Evolutionary conservation across 192 early-diverging fungal genomes (phyloP).

Genomic region (Bifiguratus adelaidae): DNA sequence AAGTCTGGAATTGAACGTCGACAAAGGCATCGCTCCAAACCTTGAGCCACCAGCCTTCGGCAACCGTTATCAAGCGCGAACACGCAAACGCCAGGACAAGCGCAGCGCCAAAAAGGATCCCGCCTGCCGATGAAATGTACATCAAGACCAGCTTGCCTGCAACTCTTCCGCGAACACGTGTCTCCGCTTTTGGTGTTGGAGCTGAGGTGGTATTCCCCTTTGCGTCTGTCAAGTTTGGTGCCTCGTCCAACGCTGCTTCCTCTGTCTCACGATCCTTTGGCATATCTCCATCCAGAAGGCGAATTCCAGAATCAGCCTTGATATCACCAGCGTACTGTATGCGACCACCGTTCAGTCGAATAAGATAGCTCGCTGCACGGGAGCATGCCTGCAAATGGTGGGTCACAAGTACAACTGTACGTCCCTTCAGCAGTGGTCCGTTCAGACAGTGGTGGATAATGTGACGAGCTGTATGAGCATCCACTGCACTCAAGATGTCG

Average conservation of each 20-base stretch:
- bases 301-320: too few species aligned
- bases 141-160: constrained; percentile 56
- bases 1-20: too few species aligned
- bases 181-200: constrained; percentile 58
- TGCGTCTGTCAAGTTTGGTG: not conserved
- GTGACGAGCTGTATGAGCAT: constrained; percentile 47
- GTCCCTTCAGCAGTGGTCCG: constrained; percentile 52
- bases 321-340: constrained; percentile 22
- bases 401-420: constrained; percentile 77
- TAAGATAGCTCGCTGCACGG: constrained; percentile 34
- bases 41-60: constrained; percentile 39
- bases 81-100: constrained; percentile 23
- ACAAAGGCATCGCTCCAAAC: constrained; percentile 32
- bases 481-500: constrained; percentile 39
- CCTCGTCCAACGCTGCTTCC: not conserved
- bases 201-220: too few species aligned
- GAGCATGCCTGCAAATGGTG: constrained; percentile 61
- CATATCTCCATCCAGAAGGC: not conserved
- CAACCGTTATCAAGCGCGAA: constrained; percentile 29
- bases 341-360: constrained; percentile 36
- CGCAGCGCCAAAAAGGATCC: constrained; percentile 41
- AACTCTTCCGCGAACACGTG: constrained; percentile 69
- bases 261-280: not conserved
- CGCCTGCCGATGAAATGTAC: constrained; percentile 59
- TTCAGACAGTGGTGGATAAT: constrained; percentile 60